phyloP scores from a whole-genome alignment of 441 rosid genomes.

The Gossypium laxum region DNA sequence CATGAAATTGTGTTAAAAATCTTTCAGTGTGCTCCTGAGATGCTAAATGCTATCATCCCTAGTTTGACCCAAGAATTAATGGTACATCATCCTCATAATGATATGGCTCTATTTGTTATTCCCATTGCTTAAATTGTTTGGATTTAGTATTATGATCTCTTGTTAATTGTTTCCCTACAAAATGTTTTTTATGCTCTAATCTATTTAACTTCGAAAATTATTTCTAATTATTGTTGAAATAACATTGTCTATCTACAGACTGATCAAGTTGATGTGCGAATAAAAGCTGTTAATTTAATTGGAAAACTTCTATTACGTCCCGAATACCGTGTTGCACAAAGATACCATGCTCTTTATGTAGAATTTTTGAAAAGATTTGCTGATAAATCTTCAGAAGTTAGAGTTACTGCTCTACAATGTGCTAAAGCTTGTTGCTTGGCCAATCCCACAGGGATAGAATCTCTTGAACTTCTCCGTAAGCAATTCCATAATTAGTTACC shows the following conservation, averaged over 20 bases:
- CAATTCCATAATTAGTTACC: constrained; percentile 11
- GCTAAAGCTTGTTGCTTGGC: constrained; percentile 61
- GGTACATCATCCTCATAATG: constrained; percentile 31
- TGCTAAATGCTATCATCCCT: constrained; percentile 68
- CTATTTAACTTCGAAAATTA: not conserved
- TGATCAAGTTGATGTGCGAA: constrained; percentile 88
- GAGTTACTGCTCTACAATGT: constrained; percentile 62
- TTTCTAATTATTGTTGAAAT: constrained; percentile 10
- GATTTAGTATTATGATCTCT: not conserved
- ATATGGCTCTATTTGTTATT: constrained; percentile 12
- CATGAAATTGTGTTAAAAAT: constrained; percentile 66
- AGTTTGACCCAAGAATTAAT: constrained; percentile 64
- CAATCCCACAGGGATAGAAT: constrained; percentile 49
- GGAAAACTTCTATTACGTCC: constrained; percentile 67
- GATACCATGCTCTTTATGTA: constrained; percentile 48
- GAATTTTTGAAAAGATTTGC: constrained; percentile 85
- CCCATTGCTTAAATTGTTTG: constrained; percentile 9
- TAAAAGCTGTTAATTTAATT: constrained; percentile 72
- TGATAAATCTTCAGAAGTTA: constrained; percentile 86
- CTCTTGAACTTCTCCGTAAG: constrained; percentile 60
- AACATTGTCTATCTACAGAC: constrained; percentile 40
- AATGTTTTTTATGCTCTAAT: constrained; percentile 10
- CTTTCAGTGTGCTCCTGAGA: constrained; percentile 69
- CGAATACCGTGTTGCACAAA: constrained; percentile 41
- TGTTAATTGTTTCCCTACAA: constrained; percentile 12